Conservation (phyloP, 1,284 basidiomycete genomes). For the Phellinidium pouzarii region DNA sequence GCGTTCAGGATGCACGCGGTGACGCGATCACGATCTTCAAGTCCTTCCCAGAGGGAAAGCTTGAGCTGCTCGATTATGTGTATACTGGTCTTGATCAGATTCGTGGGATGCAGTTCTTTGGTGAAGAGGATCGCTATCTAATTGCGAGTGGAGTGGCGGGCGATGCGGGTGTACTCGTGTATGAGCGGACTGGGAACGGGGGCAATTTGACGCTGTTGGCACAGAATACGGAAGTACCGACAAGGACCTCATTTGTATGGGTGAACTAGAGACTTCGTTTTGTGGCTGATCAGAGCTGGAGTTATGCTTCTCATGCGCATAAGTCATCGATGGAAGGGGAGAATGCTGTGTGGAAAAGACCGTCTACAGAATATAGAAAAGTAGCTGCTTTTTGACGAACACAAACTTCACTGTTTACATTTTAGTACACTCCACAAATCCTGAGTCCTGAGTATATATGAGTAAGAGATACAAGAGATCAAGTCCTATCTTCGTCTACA, state of each 20-base stretch:
- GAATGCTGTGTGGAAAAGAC: no score
- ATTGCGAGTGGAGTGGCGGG: conserved; percentile 48
- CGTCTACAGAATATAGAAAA: no score
- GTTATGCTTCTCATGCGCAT: no score
- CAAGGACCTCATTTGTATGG: conserved; percentile 48
- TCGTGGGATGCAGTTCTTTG: conserved; percentile 56
- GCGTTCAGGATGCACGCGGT: conserved; percentile 41
- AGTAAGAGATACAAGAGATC: no score
- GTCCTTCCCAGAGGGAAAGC: conserved; percentile 25
- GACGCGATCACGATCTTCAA: conserved; percentile 61
- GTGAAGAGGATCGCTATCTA: conserved; percentile 46
- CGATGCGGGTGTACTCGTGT: conserved; percentile 46
- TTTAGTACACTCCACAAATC: no score
- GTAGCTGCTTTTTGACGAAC: no score
- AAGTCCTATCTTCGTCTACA: no score
- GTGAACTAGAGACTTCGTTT: neutral
- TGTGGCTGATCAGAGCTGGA: neutral
- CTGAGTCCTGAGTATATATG: no score
- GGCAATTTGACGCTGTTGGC: conserved; percentile 44
- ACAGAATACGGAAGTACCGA: conserved; percentile 44
- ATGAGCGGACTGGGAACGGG: conserved; percentile 48
- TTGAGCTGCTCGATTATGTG: conserved; percentile 41
- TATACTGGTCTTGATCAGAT: conserved; percentile 60
- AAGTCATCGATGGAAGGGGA: no score
- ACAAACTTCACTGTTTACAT: no score